Percentiles rank a stretch among this genome's conserved stretches.
Evolutionary conservation across 345 rosid genomes (phyloP).

Genomic region (Orychophragmus violaceus): DNA sequence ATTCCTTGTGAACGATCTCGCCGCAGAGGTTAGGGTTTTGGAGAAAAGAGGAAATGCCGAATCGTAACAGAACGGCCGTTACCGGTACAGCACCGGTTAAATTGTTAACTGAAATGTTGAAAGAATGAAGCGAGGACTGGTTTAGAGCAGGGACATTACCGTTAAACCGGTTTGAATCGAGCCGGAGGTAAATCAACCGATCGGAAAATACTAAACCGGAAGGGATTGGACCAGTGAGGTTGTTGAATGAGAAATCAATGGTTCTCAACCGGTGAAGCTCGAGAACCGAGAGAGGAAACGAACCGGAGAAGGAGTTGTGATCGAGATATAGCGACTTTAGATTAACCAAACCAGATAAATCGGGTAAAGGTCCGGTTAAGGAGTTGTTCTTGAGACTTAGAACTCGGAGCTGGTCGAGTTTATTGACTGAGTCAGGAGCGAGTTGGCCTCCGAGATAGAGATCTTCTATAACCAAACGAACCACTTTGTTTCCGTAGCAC

Average conservation of each 20-base stretch:
- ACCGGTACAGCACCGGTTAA: slow-evolving; percentile 70
- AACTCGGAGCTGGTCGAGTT: slow-evolving; percentile 83
- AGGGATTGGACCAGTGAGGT: slow-evolving; percentile 57
- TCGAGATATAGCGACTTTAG: slow-evolving; percentile 71
- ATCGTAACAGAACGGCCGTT: slow-evolving; percentile 48
- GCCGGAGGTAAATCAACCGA: slow-evolving; percentile 50
- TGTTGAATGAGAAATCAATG: slow-evolving; percentile 63
- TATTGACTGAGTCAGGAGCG: slow-evolving; percentile 45
- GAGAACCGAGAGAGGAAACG: slow-evolving; percentile 57
- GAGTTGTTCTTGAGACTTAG: slow-evolving; percentile 80
- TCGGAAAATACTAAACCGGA: slow-evolving; percentile 34
- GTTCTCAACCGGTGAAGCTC: slow-evolving; percentile 56
- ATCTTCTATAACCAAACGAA: slow-evolving; percentile 53
- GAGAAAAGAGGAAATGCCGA: slow-evolving; percentile 52
- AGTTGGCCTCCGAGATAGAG: slow-evolving; percentile 58
- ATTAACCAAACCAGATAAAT: slow-evolving; percentile 57
- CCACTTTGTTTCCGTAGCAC: slow-evolving; percentile 47
- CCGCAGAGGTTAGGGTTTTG: slow-evolving; percentile 79
- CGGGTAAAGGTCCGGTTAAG: slow-evolving; percentile 70
- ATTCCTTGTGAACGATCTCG: slow-evolving; percentile 76
- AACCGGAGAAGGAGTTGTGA: slow-evolving; percentile 61
- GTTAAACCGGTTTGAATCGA: slow-evolving; percentile 56
- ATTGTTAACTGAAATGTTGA: slow-evolving; percentile 67
- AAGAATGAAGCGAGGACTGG: slow-evolving; percentile 60
- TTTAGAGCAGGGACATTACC: slow-evolving; percentile 68